phyloP scores from a whole-genome alignment of 2,329 filamentous ascomycete species.

The Xylaria sp. region DNA sequence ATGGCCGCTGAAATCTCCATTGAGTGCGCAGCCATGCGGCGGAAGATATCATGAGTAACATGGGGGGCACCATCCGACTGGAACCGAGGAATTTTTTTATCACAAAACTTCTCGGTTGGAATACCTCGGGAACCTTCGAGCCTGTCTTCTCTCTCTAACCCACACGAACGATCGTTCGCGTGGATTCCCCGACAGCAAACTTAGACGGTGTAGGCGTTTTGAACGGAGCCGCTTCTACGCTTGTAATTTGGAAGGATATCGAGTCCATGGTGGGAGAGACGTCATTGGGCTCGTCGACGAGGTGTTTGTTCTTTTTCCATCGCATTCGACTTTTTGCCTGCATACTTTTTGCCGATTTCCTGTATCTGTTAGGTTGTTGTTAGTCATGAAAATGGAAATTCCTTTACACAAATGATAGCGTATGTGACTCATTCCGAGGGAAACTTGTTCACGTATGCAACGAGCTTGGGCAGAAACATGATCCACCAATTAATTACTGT shows the following conservation, averaged over 20 bases:
- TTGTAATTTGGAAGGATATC: conserved; percentile 29
- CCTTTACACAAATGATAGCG: not conserved
- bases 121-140: conserved; percentile 38
- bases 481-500: no score
- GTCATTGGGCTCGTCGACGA: conserved; percentile 49
- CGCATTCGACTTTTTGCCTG: conserved; percentile 11
- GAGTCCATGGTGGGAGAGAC: conserved; percentile 66
- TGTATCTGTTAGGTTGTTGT: not conserved
- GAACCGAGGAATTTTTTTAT: not conserved
- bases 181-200: conserved; percentile 55
- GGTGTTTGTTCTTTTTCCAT: not conserved
- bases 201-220: conserved; percentile 39
- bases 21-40: not conserved
- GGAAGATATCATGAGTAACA: not conserved
- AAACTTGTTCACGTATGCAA: not conserved
- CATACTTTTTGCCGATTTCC: not conserved
- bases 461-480: not conserved
- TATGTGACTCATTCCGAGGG: not conserved
- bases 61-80: conserved; percentile 12
- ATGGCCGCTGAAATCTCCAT: not conserved
- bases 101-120: not conserved
- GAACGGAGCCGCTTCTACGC: conserved; percentile 5
- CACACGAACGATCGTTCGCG: conserved; percentile 20
- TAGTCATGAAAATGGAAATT: conserved; percentile 24
- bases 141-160: conserved; percentile 66